A percentile compares a stretch with the other conserved stretches of the same genome.
Evolutionary conservation across 139 green algal species (phyloP).

Genomic region (Chlorella sorokiniana): DNA sequence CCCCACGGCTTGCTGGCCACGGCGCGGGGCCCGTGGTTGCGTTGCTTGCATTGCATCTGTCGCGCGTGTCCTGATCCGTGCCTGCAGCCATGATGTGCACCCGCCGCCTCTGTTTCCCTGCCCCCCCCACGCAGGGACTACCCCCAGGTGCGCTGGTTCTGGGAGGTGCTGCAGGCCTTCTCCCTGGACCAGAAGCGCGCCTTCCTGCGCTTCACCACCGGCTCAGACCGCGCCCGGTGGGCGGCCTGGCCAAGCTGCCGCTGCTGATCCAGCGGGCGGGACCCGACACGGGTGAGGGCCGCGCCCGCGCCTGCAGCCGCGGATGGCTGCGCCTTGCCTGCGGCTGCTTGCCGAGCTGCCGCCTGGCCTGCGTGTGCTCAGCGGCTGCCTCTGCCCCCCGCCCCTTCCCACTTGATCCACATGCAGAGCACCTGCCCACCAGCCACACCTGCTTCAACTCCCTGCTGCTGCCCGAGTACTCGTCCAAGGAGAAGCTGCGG

Average conservation of each 20-base stretch:
- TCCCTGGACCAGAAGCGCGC: slow-evolving; percentile 52
- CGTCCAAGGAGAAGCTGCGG: slow-evolving; percentile 33
- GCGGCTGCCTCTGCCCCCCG: not conserved
- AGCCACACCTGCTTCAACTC: slow-evolving; percentile 82
- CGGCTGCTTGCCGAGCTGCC: not conserved
- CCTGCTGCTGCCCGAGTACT: slow-evolving; percentile 73
- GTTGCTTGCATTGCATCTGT: not conserved
- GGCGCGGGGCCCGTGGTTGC: not conserved
- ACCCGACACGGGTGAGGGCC: slow-evolving; percentile 36
- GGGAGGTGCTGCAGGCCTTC: slow-evolving; percentile 52
- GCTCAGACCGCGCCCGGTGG: slow-evolving; percentile 53
- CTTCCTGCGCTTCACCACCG: slow-evolving; percentile 54
- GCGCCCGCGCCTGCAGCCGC: too few relatives aligned
- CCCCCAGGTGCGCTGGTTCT: slow-evolving; percentile 59
- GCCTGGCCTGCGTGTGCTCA: not conserved
- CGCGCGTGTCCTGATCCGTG: too few relatives aligned
- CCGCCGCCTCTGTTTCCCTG: not conserved
- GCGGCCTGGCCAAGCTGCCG: slow-evolving; percentile 41
- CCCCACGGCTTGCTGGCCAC: not conserved
- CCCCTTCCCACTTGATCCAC: not conserved
- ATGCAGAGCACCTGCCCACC: slow-evolving; percentile 57
- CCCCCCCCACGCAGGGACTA: slow-evolving; percentile 13
- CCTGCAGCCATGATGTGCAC: too few relatives aligned
- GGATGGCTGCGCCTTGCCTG: not conserved
- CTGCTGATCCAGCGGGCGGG: slow-evolving; percentile 51